Evolutionary conservation across 2,329 filamentous ascomycete species (phyloP).

Genomic region (Pseudocercospora cruenta): DNA sequence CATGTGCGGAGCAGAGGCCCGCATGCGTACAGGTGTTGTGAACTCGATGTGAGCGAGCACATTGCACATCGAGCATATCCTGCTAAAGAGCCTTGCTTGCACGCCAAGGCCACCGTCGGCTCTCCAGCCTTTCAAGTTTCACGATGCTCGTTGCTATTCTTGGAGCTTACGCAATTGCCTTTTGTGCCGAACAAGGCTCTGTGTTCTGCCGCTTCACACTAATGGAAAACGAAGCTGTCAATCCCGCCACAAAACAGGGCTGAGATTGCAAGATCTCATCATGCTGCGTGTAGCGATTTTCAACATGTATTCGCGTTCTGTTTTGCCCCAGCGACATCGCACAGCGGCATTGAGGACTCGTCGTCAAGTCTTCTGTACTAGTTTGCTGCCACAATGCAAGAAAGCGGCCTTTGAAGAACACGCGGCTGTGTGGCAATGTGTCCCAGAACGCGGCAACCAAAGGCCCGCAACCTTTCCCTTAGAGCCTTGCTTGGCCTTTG

Average conservation of each 20-base stretch:
- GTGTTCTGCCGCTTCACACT: background rate
- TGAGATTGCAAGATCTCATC: background rate
- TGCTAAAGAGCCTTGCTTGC: background rate
- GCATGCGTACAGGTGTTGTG: background rate
- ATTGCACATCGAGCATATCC: background rate
- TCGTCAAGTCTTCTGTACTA: background rate
- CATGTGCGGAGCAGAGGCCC: background rate
- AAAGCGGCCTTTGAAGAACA: background rate
- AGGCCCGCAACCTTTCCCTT: no score
- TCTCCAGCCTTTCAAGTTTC: background rate
- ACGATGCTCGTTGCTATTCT: background rate
- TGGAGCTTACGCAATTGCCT: slow-evolving; percentile 2
- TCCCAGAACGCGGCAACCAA: background rate
- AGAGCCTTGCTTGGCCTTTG: background rate
- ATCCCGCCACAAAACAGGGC: background rate
- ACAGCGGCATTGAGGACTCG: background rate
- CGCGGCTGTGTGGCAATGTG: background rate
- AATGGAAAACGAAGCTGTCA: background rate
- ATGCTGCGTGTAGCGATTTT: no score
- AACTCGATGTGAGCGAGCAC: background rate
- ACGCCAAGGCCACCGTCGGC: background rate
- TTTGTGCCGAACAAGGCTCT: slow-evolving; percentile 6
- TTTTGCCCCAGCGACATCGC: background rate
- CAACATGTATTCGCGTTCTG: background rate
- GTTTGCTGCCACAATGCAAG: background rate